Evolutionary conservation across 164 flowering plant genomes (phyloP).

Genomic region (Vitis rotundifolia): DNA sequence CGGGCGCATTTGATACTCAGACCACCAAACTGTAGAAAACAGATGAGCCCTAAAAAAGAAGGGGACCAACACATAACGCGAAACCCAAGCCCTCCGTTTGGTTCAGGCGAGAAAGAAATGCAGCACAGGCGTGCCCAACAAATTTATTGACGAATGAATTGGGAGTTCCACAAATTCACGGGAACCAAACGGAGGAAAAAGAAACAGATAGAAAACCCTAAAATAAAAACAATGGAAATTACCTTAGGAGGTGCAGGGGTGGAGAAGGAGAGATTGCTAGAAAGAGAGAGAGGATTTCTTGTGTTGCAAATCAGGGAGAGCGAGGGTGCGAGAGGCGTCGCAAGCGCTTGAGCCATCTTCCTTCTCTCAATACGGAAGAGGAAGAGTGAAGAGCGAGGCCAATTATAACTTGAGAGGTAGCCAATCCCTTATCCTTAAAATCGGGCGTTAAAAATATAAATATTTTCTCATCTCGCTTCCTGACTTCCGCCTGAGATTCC

Average conservation of each 20-base stretch:
- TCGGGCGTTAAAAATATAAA: no score
- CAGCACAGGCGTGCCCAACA: no score
- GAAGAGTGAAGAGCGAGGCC: background rate
- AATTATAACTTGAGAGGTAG: background rate
- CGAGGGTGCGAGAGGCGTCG: conserved; percentile 66
- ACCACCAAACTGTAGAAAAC: conserved; percentile 39
- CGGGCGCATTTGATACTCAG: conserved; percentile 74
- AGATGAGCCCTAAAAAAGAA: background rate
- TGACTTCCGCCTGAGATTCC: no score
- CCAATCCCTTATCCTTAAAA: no score
- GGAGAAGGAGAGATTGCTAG: conserved; percentile 31
- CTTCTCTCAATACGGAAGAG: background rate
- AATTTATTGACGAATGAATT: no score
- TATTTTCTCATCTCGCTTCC: no score
- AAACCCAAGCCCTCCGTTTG: background rate
- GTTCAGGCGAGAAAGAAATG: background rate
- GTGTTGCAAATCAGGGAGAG: conserved; percentile 51
- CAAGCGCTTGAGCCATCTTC: conserved; percentile 64
- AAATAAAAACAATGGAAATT: background rate
- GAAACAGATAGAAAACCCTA: background rate
- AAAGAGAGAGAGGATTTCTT: conserved; percentile 23
- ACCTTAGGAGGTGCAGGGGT: conserved; percentile 51
- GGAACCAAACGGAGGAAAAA: background rate
- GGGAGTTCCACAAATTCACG: background rate
- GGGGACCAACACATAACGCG: background rate